Evolutionary conservation across 108 stramenopile genomes (phyloP).

Genomic region (Skeletonema marinoi): DNA sequence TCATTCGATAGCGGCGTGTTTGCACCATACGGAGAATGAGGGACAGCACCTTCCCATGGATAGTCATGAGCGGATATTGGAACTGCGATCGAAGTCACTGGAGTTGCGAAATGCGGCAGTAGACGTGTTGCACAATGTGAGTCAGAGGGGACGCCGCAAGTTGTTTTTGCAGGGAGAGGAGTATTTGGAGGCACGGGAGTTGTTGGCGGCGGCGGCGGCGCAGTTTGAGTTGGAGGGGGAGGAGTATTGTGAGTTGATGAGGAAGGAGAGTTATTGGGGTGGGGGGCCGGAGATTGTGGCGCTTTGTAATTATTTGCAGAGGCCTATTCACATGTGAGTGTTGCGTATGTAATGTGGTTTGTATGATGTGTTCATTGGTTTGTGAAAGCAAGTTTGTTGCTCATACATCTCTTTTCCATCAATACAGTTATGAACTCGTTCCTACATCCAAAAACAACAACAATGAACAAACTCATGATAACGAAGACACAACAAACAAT

Average conservation of each 20-base stretch:
- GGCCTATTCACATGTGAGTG: constrained; percentile 96
- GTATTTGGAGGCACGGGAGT: constrained; percentile 67
- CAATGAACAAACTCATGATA: not conserved
- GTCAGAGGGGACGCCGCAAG: constrained; percentile 39
- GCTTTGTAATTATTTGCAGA: constrained; percentile 84
- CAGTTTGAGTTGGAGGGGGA: constrained; percentile 79
- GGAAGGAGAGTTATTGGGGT: constrained; percentile 92
- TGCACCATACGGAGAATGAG: constrained; percentile 56
- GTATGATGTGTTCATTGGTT: not conserved
- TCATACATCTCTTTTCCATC: not conserved
- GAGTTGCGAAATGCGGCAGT: constrained; percentile 47
- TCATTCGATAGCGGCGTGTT: constrained; percentile 61
- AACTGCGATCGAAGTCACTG: constrained; percentile 15
- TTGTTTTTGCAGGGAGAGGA: constrained; percentile 89
- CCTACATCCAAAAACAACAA: constrained; percentile 2
- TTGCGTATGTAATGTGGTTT: too few species aligned
- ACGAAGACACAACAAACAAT: constrained; percentile 10
- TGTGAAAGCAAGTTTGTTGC: not conserved
- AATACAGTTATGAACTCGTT: constrained; percentile 28
- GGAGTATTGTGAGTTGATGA: constrained; percentile 90
- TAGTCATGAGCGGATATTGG: constrained; percentile 10
- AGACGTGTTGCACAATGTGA: constrained; percentile 29
- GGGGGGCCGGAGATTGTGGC: constrained; percentile 98
- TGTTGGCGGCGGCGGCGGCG: constrained; percentile 78
- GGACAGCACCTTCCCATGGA: constrained; percentile 63